Percentiles rank a stretch among this genome's conserved stretches.
Conservation (phyloP, 441 rosid genomes). For the Syzygium syzygioides region DNA sequence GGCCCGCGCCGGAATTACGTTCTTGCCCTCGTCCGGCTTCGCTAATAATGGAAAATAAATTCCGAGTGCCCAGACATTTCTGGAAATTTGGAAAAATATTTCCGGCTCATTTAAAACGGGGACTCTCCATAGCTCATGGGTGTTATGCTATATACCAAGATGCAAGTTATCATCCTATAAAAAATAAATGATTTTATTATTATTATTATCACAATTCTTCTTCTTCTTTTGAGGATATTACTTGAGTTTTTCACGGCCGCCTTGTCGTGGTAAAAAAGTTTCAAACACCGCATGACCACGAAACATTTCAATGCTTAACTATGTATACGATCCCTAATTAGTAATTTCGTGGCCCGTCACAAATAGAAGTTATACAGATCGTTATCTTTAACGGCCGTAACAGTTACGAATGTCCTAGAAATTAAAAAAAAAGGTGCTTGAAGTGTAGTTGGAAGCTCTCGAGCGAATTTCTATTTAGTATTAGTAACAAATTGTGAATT, state of each 20-base stretch:
- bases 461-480: rapidly evolving
- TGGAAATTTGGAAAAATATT: slow-evolving; percentile 14
- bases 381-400: rapidly evolving
- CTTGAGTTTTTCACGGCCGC: not conserved
- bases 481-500: rapidly evolving
- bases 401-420: not conserved
- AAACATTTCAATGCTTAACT: not conserved
- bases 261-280: too few relatives aligned
- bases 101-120: slow-evolving; percentile 39
- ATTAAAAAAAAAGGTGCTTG: not conserved
- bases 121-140: not conserved
- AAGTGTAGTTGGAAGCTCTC: rapidly evolving
- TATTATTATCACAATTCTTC: not conserved
- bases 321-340: not conserved
- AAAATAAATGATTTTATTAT: not conserved
- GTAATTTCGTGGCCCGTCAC: not conserved
- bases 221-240: not conserved
- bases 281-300: too few relatives aligned
- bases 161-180: not conserved
- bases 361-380: not conserved
- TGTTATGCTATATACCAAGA: not conserved
- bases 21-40: slow-evolving; percentile 30
- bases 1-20: slow-evolving; percentile 23
- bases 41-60: not conserved
- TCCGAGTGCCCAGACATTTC: slow-evolving; percentile 21